Evolutionary conservation across 129 eudicot species (phyloP).

Genomic region (Apium graveolens): DNA sequence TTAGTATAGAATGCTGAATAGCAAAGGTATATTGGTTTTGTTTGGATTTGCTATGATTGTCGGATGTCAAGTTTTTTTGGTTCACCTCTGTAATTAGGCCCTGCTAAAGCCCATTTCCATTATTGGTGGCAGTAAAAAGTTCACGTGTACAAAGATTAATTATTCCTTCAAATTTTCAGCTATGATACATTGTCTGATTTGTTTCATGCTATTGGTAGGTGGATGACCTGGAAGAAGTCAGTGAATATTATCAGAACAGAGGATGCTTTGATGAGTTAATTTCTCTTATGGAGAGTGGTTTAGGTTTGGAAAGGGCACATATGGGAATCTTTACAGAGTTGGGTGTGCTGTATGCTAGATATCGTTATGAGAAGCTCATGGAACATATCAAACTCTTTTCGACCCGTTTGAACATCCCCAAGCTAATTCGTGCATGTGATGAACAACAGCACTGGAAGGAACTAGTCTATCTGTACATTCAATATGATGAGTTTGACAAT

Average conservation of each 20-base stretch:
- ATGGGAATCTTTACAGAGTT: conserved; percentile 69
- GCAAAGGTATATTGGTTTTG: not conserved
- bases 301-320: conserved; percentile 69
- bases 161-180: not conserved
- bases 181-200: not conserved
- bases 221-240: conserved; percentile 66
- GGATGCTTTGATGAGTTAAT: conserved; percentile 63
- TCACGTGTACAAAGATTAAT: not conserved
- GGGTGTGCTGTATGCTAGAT: conserved; percentile 66
- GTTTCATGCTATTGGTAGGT: conserved; percentile 30
- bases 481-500: conserved; percentile 64
- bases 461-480: conserved; percentile 45
- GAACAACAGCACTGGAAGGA: conserved; percentile 75
- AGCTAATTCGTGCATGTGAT: conserved; percentile 63
- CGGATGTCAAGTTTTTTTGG: not conserved
- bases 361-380: conserved; percentile 71
- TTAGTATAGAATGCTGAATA: not conserved
- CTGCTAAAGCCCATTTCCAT: not conserved
- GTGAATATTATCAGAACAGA: conserved; percentile 60
- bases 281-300: conserved; percentile 70
- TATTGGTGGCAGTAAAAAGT: not conserved
- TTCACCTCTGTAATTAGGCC: not conserved
- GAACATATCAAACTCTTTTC: conserved; percentile 64
- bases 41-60: not conserved
- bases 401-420: conserved; percentile 59